Evolutionary conservation across 2,329 filamentous ascomycete species (phyloP).

Genomic region (Didymella segeticola): DNA sequence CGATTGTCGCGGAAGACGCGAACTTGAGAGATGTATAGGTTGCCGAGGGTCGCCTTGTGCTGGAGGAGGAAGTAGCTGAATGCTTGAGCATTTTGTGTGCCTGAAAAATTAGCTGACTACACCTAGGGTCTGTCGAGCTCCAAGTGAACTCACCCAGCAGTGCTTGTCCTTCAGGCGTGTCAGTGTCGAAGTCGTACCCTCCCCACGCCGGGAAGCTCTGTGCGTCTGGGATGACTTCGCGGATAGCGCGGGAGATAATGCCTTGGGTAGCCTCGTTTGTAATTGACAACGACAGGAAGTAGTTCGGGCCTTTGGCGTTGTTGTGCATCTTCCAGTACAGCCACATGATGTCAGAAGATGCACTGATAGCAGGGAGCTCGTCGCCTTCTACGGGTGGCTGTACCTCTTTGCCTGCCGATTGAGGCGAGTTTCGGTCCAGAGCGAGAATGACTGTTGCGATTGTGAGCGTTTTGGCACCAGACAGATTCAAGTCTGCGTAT

Average conservation of each 20-base stretch:
- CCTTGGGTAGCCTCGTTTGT: conserved; percentile 1
- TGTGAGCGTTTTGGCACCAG: not conserved
- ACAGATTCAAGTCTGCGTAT: not conserved
- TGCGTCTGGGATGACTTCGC: not conserved
- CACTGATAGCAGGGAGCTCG: not conserved
- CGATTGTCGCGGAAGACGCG: not conserved
- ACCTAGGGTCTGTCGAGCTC: not conserved
- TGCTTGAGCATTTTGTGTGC: conserved; percentile 10
- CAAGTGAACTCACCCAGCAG: not conserved
- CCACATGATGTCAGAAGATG: conserved; percentile 11
- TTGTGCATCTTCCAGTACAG: not conserved
- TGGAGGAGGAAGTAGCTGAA: conserved; percentile 13
- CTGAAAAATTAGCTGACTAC: not conserved
- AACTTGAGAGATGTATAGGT: conserved; percentile 6
- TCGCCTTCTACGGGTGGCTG: not conserved
- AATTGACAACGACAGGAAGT: conserved; percentile 9
- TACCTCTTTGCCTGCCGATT: not conserved
- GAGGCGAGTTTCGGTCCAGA: conserved; percentile 5
- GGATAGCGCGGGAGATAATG: conserved; percentile 1
- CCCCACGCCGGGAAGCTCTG: not conserved
- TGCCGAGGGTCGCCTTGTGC: conserved; percentile 8
- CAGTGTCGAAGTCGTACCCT: conserved; percentile 1
- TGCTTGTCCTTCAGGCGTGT: conserved; percentile 1
- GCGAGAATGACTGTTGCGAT: not conserved
- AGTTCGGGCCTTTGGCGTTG: not conserved